Conservation (phyloP, 441 rosid species). For the Populus hybrid region DNA sequence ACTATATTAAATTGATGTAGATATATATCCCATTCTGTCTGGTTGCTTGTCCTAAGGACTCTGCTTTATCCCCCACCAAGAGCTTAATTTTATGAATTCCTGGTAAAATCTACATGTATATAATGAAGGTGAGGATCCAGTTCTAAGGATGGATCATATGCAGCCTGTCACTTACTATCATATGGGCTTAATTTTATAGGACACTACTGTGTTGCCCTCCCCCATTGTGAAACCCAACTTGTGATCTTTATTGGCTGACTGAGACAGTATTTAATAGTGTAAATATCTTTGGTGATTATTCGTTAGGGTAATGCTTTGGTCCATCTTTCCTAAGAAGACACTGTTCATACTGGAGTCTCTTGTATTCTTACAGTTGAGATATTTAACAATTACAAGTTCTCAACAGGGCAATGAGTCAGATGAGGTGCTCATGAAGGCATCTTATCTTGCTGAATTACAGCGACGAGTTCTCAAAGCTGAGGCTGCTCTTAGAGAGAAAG, state of each 20-base stretch:
- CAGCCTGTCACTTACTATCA: too few relatives aligned
- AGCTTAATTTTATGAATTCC: not conserved
- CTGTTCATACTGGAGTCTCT: not conserved
- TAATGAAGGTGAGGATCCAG: not conserved
- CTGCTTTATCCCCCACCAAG: not conserved
- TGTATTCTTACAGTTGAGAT: not conserved
- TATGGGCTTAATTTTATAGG: too few relatives aligned
- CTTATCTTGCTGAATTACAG: constrained; percentile 87
- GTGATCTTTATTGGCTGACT: too few relatives aligned
- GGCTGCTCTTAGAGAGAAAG: constrained; percentile 81
- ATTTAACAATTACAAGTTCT: constrained; percentile 3
- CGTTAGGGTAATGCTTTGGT: not conserved
- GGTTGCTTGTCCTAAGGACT: not conserved
- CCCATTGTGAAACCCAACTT: too few relatives aligned
- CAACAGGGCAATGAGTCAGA: constrained; percentile 64
- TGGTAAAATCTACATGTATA: not conserved
- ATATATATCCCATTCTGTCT: not conserved
- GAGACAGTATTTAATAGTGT: not conserved
- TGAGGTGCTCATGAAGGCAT: constrained; percentile 86
- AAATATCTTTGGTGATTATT: not conserved
- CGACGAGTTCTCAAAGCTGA: constrained; percentile 91
- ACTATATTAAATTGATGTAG: not conserved
- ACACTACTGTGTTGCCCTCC: too few relatives aligned
- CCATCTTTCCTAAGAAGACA: not conserved
- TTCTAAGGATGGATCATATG: not conserved